Conservation (phyloP, 2,329 filamentous ascomycete genomes). For the Aspergillus niger region DNA sequence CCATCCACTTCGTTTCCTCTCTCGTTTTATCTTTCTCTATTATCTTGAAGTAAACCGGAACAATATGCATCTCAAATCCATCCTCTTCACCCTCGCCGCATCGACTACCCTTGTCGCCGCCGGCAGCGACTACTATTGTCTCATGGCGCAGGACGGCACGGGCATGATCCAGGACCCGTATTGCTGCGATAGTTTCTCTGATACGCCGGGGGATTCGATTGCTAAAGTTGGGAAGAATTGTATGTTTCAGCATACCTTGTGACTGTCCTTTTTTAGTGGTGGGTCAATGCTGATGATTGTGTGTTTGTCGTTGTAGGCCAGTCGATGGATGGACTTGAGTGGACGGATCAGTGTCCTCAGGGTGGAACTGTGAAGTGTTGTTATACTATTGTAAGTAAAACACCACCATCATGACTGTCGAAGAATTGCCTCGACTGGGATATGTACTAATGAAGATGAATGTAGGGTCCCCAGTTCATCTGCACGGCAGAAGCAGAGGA, state of each 20-base stretch:
- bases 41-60: no score
- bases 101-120: conserved; percentile 14
- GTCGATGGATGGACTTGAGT: conserved; percentile 20
- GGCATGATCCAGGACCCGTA: conserved; percentile 32
- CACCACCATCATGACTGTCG: no score
- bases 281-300: conserved; percentile 13
- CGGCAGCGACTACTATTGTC: conserved; percentile 24
- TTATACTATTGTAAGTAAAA: conserved; percentile 31
- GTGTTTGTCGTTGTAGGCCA: conserved; percentile 9
- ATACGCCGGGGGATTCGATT: conserved; percentile 22
- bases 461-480: not conserved
- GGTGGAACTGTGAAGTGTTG: conserved; percentile 28
- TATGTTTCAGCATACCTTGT: conserved; percentile 13
- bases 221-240: conserved; percentile 27
- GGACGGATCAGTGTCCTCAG: conserved; percentile 28
- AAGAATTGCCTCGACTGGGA: no score
- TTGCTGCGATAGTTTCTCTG: conserved; percentile 31
- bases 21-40: not conserved
- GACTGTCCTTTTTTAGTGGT: not conserved
- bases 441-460: no score
- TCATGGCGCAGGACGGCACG: conserved; percentile 28
- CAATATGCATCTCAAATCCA: conserved; percentile 19
- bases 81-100: conserved; percentile 25
- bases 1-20: not conserved
- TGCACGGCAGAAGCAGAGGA: not conserved